Base-by-base conservation (phyloP, 176 grass and related monocot species). In the Carex kokanica region DNA sequence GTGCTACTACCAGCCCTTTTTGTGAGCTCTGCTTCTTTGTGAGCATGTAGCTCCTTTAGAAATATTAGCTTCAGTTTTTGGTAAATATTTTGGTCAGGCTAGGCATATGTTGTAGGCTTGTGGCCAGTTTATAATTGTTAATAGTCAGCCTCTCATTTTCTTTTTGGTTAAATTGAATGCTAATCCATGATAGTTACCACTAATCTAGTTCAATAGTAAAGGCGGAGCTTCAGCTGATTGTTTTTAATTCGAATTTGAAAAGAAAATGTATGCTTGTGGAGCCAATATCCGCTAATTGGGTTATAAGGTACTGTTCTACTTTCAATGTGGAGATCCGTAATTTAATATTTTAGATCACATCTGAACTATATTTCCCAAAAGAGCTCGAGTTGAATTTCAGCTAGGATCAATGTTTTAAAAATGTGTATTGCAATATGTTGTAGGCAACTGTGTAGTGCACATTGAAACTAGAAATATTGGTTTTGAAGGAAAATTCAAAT, bases 61-160 rank as follows among this genome's bases (percentile, higher is more conserved):
- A 8, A 69, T 69, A 70, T 77, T 77, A 54, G 49, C 72, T 55
- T 55, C 36, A 2, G 27, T 16, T 77, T 77, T 77, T 55, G 72
- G 49, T 77, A 77, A 77, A 77, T 77, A 77, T 77, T 29, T 29
- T 77, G 45, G 72, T 55, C 49, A 77, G 72, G 49, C 72, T 31
- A 77, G 72, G 47, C 72, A 54, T 43, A 43, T 55, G n/a, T 49
- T 11, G 2, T 62, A 62, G 60, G 21, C 21, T 73, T 73, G 20
- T 54, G 29, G 72, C 23, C 49, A 77, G 45, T 55, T 27, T 54
- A 55, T 55, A 45, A 75, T 3, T 55, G 72, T 77, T 29, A 74
- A 74, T 77, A 55, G 41, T 43, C 41, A 43, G 41, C 41, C 41
- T 43, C 40, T 8, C 41, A 27, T 21, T 53, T 54, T 15, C 41